Percentiles rank a stretch among this genome's conserved stretches.
These are phyloP conservation scores for Fusarium sp. DNA, from an alignment of 2,329 filamentous ascomycete species.

Conservation along the genomic window DNA sequence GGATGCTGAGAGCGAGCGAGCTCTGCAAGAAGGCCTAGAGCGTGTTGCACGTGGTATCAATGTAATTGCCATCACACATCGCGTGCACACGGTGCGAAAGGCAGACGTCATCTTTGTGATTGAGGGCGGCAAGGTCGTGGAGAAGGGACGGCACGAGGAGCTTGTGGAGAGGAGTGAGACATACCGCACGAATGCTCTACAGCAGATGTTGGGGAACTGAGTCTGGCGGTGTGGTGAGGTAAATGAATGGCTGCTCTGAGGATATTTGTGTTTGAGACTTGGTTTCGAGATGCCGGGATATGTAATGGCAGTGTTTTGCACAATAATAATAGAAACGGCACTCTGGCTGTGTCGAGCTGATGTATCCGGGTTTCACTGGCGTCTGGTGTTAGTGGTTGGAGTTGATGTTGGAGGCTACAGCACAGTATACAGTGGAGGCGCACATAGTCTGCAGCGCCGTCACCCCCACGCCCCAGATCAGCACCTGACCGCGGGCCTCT, in stretches of 20 bases:
- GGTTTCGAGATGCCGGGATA: constrained; percentile 12
- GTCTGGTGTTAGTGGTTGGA: constrained; percentile 6
- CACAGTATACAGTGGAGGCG: no score
- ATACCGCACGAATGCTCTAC: constrained; percentile 67
- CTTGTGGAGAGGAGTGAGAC: constrained; percentile 67
- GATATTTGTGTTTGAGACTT: background rate
- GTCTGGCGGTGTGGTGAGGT: background rate
- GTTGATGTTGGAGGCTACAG: background rate
- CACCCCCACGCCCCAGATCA: constrained; percentile 21
- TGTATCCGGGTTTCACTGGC: constrained; percentile 6
- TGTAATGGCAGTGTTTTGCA: constrained; percentile 8
- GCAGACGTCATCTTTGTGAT: constrained; percentile 73
- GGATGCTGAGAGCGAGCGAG: constrained; percentile 77
- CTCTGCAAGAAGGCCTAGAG: constrained; percentile 78
- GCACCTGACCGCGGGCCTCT: constrained; percentile 29
- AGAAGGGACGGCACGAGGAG: constrained; percentile 69
- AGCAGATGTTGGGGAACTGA: constrained; percentile 61
- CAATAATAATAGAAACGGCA: background rate
- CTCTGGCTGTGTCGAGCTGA: background rate
- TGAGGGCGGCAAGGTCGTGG: constrained; percentile 67
- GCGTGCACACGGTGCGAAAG: constrained; percentile 70
- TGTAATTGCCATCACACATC: constrained; percentile 72
- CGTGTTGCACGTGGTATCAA: constrained; percentile 68
- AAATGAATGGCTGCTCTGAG: background rate
- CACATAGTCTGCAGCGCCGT: no score